These are phyloP conservation scores for Thermoascus crustaceus DNA, from an alignment of 2,329 filamentous ascomycete species.

Conservation along the genomic window DNA sequence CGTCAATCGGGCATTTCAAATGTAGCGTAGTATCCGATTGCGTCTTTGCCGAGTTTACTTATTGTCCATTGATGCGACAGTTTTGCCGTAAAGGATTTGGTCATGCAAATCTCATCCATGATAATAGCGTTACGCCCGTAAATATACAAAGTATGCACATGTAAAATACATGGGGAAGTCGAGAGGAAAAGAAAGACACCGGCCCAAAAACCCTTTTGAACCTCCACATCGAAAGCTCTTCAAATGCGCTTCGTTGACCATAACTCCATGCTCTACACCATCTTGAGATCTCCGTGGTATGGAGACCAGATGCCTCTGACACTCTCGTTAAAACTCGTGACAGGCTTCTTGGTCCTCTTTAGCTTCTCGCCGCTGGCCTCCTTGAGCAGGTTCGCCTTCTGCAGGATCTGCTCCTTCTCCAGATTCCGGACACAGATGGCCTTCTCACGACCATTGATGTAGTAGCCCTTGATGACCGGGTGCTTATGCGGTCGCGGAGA, in stretches of 20 bases:
- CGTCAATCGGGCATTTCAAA: no score
- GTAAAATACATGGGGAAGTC: constrained; percentile 1
- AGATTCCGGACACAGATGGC: constrained; percentile 84
- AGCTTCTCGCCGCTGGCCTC: constrained; percentile 41
- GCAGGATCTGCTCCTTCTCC: constrained; percentile 67
- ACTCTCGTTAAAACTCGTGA: constrained; percentile 55
- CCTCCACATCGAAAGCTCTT: constrained; percentile 7
- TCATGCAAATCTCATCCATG: neutral
- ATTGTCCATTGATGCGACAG: no score
- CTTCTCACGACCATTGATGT: constrained; percentile 83
- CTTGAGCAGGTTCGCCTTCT: constrained; percentile 56
- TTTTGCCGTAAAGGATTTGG: no score
- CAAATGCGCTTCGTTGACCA: neutral
- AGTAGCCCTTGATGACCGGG: constrained; percentile 79
- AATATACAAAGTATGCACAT: neutral
- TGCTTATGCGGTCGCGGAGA: constrained; percentile 85
- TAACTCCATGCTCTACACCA: constrained; percentile 31
- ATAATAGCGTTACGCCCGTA: constrained; percentile 1
- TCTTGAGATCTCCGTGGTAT: constrained; percentile 50
- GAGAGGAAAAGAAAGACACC: neutral
- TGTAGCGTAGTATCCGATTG: no score
- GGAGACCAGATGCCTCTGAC: constrained; percentile 59
- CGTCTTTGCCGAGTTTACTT: no score
- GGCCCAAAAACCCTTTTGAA: constrained; percentile 12
- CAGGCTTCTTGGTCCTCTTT: constrained; percentile 50